These are phyloP conservation scores for Eragrostis tef DNA, from an alignment of 202 grass and related monocot genomes.

Conservation along the genomic window DNA sequence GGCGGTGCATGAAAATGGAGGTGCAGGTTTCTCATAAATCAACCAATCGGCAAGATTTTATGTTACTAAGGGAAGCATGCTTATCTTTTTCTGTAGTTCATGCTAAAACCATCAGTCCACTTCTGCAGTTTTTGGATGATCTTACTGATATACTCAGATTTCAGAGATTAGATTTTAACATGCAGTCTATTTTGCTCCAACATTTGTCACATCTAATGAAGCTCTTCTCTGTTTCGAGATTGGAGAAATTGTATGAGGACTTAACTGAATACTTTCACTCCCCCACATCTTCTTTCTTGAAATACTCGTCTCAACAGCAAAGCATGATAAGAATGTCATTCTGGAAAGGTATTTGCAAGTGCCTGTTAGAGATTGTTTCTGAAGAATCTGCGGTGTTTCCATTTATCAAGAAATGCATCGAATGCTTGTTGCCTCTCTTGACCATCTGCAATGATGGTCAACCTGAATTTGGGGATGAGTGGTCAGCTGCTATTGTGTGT, in stretches of 20 bases:
- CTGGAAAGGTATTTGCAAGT: conserved; percentile 74
- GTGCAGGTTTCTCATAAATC: conserved; percentile 43
- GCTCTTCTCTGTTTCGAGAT: conserved; percentile 72
- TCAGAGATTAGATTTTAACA: conserved; percentile 67
- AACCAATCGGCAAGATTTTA: conserved; percentile 41
- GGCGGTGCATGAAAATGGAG: conserved; percentile 77
- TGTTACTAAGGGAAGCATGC: conserved; percentile 66
- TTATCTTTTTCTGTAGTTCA: conserved; percentile 79
- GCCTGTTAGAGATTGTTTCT: conserved; percentile 56
- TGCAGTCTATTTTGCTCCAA: conserved; percentile 71
- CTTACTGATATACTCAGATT: conserved; percentile 81
- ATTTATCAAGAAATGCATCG: conserved; percentile 67
- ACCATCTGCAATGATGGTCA: conserved; percentile 54
- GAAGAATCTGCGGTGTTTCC: conserved; percentile 51
- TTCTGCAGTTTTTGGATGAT: conserved; percentile 81
- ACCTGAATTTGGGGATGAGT: conserved; percentile 60
- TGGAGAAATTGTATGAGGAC: conserved; percentile 76
- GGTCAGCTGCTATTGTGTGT: conserved; percentile 74
- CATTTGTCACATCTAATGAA: conserved; percentile 66
- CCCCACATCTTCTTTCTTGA: conserved; percentile 53
- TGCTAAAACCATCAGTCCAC: conserved; percentile 65
- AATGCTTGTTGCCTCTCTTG: conserved; percentile 65
- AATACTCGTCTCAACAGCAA: conserved; percentile 59
- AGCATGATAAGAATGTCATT: conserved; percentile 74
- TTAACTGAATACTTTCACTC: conserved; percentile 66